Percentiles rank a stretch among this genome's conserved stretches.
phyloP scores from a whole-genome alignment of 2,329 filamentous ascomycete genomes.

The Tolypocladium paradoxum region DNA sequence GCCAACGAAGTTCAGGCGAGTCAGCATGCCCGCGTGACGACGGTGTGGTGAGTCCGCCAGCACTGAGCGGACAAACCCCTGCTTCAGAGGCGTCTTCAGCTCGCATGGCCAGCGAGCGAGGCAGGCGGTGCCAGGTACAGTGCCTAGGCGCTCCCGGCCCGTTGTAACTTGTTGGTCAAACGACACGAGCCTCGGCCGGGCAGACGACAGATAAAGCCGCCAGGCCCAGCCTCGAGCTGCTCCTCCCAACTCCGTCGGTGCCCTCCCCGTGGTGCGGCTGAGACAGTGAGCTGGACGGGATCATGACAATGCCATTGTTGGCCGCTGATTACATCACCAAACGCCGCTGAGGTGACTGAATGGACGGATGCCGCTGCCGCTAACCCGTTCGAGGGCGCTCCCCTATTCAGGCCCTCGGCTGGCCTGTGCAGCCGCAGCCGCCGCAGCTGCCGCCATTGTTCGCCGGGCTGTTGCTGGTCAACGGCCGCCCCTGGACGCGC shows the following conservation, averaged over 20 bases:
- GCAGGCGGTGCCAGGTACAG: too few species aligned
- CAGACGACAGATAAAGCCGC: not conserved
- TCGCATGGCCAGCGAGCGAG: not conserved
- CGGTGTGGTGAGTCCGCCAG: not conserved
- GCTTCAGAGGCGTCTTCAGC: not conserved
- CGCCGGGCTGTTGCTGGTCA: not conserved
- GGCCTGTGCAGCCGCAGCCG: constrained; percentile 1
- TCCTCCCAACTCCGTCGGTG: not conserved
- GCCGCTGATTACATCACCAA: not conserved
- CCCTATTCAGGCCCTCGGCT: not conserved
- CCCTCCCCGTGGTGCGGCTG: not conserved
- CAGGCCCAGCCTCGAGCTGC: not conserved
- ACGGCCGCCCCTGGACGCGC: not conserved
- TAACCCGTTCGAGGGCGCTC: not conserved
- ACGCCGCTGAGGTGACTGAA: too few species aligned
- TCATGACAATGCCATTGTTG: not conserved
- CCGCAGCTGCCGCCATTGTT: not conserved
- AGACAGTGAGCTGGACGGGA: not conserved
- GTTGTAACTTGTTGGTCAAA: too few species aligned
- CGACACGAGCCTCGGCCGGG: not conserved
- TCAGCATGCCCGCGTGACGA: not conserved
- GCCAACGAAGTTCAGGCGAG: not conserved
- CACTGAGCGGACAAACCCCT: not conserved
- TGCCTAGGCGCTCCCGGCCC: too few species aligned
- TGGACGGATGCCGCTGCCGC: too few species aligned